phyloP scores from a whole-genome alignment of 805 yeast species.

The Candida ovalis region DNA sequence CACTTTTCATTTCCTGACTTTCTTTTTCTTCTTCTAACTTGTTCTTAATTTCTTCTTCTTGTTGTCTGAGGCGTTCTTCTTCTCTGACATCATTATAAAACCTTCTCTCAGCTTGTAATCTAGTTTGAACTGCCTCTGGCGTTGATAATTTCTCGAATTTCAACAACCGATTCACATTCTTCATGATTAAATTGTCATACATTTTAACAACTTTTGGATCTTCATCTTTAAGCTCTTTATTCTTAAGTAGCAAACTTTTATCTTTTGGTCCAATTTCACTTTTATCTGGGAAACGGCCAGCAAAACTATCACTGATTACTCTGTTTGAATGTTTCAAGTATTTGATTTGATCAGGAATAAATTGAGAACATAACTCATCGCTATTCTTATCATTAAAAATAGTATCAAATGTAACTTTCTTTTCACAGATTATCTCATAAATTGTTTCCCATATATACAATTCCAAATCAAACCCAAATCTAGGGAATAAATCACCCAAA shows the following conservation, averaged over 20 bases:
- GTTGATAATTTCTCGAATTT: not conserved
- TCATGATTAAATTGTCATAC: not conserved
- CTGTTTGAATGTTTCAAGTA: slow-evolving; percentile 2
- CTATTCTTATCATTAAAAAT: slow-evolving; percentile 2
- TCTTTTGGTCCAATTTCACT: not conserved
- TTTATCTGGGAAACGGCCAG: not conserved
- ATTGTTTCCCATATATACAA: slow-evolving; percentile 25
- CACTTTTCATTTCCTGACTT: not conserved
- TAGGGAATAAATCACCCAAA: slow-evolving; percentile 23
- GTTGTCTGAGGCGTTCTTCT: not conserved
- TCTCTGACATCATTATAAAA: not conserved
- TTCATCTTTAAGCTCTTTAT: not conserved
- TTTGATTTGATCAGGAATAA: slow-evolving; percentile 6
- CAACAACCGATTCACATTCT: not conserved
- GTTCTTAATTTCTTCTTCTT: not conserved
- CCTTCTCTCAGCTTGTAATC: not conserved
- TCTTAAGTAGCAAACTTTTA: not conserved
- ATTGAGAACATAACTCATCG: slow-evolving; percentile 6
- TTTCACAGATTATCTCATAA: slow-evolving; percentile 15
- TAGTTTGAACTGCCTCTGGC: not conserved
- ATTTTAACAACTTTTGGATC: not conserved
- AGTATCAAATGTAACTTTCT: not conserved
- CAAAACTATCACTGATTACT: not conserved
- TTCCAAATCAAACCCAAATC: slow-evolving; percentile 24
- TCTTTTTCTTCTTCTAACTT: not conserved